phyloP scores from a whole-genome alignment of 2,329 filamentous ascomycete genomes.

The Xylariaceae sp. region DNA sequence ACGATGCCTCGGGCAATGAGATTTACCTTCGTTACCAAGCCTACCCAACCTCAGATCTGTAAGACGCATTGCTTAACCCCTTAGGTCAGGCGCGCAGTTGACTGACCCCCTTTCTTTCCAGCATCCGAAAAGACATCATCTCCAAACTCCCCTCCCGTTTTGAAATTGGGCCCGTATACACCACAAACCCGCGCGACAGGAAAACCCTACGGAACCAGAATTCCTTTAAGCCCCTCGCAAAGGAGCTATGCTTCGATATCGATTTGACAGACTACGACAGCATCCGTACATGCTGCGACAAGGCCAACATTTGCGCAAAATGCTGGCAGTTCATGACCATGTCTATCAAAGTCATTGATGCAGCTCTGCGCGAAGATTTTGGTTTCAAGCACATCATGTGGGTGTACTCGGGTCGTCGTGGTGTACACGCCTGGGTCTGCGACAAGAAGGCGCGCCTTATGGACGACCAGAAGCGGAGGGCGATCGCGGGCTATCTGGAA shows the following conservation, averaged over 20 bases:
- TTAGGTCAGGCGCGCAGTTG: neutral
- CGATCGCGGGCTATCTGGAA: conserved; percentile 85
- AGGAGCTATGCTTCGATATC: conserved; percentile 98
- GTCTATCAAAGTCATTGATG: conserved; percentile 90
- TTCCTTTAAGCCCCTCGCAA: conserved; percentile 79
- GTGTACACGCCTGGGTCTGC: conserved; percentile 97
- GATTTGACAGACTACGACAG: conserved; percentile 99
- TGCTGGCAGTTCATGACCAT: conserved; percentile 98
- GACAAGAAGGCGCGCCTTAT: conserved; percentile 79
- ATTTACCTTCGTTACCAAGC: conserved; percentile 89
- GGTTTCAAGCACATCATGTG: conserved; percentile 95
- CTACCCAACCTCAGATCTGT: conserved; percentile 51
- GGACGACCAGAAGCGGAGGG: conserved; percentile 78
- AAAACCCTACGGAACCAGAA: conserved; percentile 73
- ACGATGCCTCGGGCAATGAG: conserved; percentile 54
- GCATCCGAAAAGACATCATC: conserved; percentile 85
- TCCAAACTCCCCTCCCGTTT: conserved; percentile 86
- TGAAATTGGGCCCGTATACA: conserved; percentile 98
- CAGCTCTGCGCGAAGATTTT: conserved; percentile 85
- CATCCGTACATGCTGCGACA: conserved; percentile 88
- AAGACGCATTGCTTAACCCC: conserved; percentile 15
- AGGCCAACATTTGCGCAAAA: conserved; percentile 86
- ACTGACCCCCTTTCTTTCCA: conserved; percentile 31
- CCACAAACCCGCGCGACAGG: conserved; percentile 84
- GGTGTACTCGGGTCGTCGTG: conserved; percentile 96